phyloP scores from a whole-genome alignment of 2,329 filamentous ascomycete species.

The Pyrenophora seminiperda region DNA sequence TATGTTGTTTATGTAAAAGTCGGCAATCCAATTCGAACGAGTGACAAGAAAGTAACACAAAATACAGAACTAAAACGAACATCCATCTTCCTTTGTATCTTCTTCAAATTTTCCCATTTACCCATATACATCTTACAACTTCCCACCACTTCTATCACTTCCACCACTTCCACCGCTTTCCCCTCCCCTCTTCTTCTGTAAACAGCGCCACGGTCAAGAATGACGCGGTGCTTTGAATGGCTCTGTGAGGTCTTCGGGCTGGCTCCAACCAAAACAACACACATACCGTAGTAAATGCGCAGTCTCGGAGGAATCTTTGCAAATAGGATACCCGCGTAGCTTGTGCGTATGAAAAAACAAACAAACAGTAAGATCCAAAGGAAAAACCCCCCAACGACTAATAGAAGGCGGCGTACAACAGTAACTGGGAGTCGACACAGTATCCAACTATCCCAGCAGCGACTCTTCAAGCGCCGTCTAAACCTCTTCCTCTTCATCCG shows the following conservation, averaged over 20 bases:
- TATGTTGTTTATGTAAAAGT: too few species aligned
- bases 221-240: conserved; percentile 14
- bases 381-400: too few species aligned
- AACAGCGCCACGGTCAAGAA: neutral
- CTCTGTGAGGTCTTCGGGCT: conserved; percentile 9
- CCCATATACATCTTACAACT: neutral
- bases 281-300: neutral
- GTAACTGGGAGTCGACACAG: too few species aligned
- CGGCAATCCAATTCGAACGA: too few species aligned
- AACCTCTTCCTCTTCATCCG: conserved; percentile 28
- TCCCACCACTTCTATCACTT: neutral
- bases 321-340: too few species aligned
- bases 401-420: too few species aligned
- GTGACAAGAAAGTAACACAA: too few species aligned
- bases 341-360: too few species aligned
- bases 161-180: neutral
- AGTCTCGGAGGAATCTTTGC: too few species aligned
- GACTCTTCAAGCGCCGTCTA: conserved; percentile 13
- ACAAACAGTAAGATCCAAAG: too few species aligned
- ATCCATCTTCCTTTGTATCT: neutral
- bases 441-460: neutral
- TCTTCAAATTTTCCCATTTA: neutral
- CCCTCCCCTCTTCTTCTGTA: conserved; percentile 10
- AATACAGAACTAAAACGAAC: too few species aligned
- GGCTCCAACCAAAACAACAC: neutral